Evolutionary conservation across 208 protist species (phyloP), one percentile per base, ranked within the genome.

Genomic region (Histomonas meleagridis): DNA sequence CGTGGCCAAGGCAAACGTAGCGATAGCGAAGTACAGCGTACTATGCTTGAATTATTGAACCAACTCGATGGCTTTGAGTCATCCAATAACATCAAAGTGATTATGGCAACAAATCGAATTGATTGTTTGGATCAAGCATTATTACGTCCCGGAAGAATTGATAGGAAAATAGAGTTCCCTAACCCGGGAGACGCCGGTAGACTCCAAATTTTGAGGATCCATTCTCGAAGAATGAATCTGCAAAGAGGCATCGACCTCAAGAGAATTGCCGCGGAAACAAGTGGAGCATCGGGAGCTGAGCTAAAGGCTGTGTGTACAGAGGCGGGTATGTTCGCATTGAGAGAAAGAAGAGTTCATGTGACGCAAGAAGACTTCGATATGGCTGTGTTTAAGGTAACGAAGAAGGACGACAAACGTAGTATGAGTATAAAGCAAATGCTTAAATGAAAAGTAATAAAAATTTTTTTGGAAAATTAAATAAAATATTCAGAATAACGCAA

Each of bases 341-440:
- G 98, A 90, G 98, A 99, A 95, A 96, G 98, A 62, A 70, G 99
- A 90, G 96, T 99, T 43, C 98, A 99, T 95, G 98, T 99, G 46
- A 99, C 97, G 38, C 98, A 99, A 94, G 98, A 99, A 94, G 98
- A 99, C 94, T 99, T 99, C 95, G 97, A 99, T 93, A 97, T 99
- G 92, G 98, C 98, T 32, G 98, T 99, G 3, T 96, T 97, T 38
- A 99, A 99, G 95, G 97, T 99, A 46, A 92, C 55, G 1, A 91
- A 91, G 55, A 91, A 91, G 53, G 55, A 69, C 18, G 53, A 69
- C 18, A 91, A 69, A 23, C 49, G 55, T 9, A 65, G 40, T 46
- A 91, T 91, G 86, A 51, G 35, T 43, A 91, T 69, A 18, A 91
- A 91, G 43, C 86, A 91, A 60, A 69, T 91, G 86, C 55, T 60